A percentile compares a stretch with the other conserved stretches of the same genome.
Conservation (phyloP, 441 rosid species). For the Pelargonium myrrhifolium region DNA sequence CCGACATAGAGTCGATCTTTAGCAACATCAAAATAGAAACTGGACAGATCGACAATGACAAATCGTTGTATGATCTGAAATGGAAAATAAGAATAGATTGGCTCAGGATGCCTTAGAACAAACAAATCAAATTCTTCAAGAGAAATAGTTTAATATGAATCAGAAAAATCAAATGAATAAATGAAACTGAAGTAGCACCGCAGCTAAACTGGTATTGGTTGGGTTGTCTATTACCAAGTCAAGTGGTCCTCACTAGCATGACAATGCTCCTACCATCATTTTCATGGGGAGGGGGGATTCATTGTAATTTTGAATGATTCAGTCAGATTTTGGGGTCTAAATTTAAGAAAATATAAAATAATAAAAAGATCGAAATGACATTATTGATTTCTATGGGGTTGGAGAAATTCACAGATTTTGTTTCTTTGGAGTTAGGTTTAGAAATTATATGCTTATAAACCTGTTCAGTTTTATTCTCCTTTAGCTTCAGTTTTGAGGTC, state of each 20-base stretch:
- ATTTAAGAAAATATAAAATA: neutral
- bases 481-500: neutral
- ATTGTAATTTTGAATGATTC: no score
- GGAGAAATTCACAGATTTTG: neutral
- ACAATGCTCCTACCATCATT: neutral
- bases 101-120: neutral
- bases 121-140: neutral
- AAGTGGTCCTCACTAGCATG: neutral
- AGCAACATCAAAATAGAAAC: slow-evolving; percentile 92
- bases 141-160: neutral
- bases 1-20: slow-evolving; percentile 97
- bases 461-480: neutral
- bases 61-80: slow-evolving; percentile 84
- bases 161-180: neutral
- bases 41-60: slow-evolving; percentile 85
- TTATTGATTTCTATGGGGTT: neutral
- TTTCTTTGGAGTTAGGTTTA: neutral
- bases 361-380: neutral
- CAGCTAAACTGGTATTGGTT: neutral
- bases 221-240: neutral
- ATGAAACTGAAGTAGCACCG: neutral
- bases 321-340: no score
- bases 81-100: slow-evolving; percentile 15
- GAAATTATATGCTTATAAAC: neutral
- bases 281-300: no score